Conservation (phyloP, 179 eudicot genomes). For the Actinidia chinensis region DNA sequence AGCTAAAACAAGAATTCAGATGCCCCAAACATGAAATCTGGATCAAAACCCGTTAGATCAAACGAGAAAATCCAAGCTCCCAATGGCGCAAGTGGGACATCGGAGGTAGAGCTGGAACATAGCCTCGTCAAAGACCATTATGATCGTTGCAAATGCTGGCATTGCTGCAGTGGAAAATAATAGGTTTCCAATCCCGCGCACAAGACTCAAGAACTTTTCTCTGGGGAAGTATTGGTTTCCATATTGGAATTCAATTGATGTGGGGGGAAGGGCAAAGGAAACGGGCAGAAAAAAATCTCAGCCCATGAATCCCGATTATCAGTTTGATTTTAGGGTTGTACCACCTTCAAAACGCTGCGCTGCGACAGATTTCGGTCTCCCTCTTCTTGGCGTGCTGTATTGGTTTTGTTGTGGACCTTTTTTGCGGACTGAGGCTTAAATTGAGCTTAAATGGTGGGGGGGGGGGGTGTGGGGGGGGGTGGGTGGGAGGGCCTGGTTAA, state of each 20-base stretch:
- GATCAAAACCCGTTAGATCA: slow-evolving; percentile 42
- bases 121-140: slow-evolving; percentile 49
- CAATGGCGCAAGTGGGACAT: slow-evolving; percentile 65
- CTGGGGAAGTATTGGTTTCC: slow-evolving; percentile 33
- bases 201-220: slow-evolving; percentile 33
- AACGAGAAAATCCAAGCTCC: slow-evolving; percentile 52
- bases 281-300: slow-evolving; percentile 31
- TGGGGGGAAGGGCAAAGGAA: slow-evolving; percentile 38
- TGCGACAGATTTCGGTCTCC: slow-evolving; percentile 32
- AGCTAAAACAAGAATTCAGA: slow-evolving; percentile 38
- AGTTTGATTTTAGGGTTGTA: slow-evolving; percentile 44
- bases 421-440: slow-evolving; percentile 46
- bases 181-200: slow-evolving; percentile 56
- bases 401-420: slow-evolving; percentile 36
- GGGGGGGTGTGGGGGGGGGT: too few relatives aligned
- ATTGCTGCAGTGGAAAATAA: slow-evolving; percentile 46
- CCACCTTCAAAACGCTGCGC: slow-evolving; percentile 38
- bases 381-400: slow-evolving; percentile 10
- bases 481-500: slow-evolving; percentile 20
- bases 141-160: slow-evolving; percentile 35
- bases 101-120: slow-evolving; percentile 63
- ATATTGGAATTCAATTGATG: slow-evolving; percentile 29
- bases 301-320: slow-evolving; percentile 37
- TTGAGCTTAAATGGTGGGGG: slow-evolving; percentile 18
- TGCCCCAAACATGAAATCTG: slow-evolving; percentile 45